phyloP scores from a whole-genome alignment of 2,329 filamentous ascomycete genomes.

The Chaetomium sp. region DNA sequence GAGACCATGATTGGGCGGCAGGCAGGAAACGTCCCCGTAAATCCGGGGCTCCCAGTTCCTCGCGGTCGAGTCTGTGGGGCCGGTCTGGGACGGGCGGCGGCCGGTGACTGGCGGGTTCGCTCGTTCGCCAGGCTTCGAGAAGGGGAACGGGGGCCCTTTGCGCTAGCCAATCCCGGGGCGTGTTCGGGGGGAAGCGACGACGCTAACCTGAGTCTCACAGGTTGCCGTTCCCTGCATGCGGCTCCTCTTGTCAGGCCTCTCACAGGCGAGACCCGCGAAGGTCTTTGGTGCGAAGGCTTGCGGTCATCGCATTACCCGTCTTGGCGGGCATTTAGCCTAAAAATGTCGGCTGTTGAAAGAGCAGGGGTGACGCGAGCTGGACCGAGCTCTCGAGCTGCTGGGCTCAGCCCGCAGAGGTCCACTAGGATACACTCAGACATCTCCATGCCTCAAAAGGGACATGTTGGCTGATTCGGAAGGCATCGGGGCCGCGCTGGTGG shows the following conservation, averaged over 20 bases:
- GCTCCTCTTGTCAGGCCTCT: conserved; percentile 15
- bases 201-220: conserved; percentile 7
- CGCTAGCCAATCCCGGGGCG: conserved; percentile 17
- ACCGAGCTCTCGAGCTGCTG: neutral
- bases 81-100: conserved; percentile 4
- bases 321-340: conserved; percentile 30
- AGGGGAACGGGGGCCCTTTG: conserved; percentile 23
- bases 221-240: conserved; percentile 17
- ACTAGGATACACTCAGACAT: neutral
- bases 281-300: conserved; percentile 19
- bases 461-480: conserved; percentile 10
- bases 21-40: conserved; percentile 29
- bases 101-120: conserved; percentile 1
- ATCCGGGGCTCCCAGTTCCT: conserved; percentile 19
- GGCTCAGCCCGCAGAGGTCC: neutral
- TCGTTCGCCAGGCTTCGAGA: conserved; percentile 24
- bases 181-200: neutral
- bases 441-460: conserved; percentile 3
- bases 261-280: neutral
- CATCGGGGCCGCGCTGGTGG: neutral
- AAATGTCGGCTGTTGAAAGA: conserved; percentile 17
- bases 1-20: conserved; percentile 25
- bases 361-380: neutral
- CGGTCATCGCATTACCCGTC: conserved; percentile 26
- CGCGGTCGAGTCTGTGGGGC: conserved; percentile 5